A percentile compares a stretch with the other conserved stretches of the same genome.
Conservation (phyloP, 805 yeast genomes). For the Yarrowia sp. region DNA sequence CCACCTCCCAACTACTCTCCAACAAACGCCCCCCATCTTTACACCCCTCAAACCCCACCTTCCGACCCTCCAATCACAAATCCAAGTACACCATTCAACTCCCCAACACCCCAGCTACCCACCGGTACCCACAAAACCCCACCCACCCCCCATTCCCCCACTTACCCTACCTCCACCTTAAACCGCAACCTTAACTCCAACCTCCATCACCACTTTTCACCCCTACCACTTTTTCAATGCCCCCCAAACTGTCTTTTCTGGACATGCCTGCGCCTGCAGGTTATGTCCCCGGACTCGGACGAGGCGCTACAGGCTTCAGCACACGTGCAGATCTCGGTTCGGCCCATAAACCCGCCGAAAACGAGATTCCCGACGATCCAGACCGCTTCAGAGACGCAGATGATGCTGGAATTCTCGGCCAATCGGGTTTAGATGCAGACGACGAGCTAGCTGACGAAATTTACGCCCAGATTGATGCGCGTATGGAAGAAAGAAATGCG, state of each 20-base stretch:
- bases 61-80: no score
- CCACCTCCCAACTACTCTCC: no score
- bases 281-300: constrained; percentile 86
- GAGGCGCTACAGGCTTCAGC: constrained; percentile 94
- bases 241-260: constrained; percentile 48
- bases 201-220: neutral
- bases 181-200: neutral
- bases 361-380: constrained; percentile 37
- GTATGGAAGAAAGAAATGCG: constrained; percentile 40
- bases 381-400: constrained; percentile 36
- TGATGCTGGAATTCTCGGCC: constrained; percentile 38
- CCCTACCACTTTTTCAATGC: neutral
- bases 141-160: no score
- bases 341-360: constrained; percentile 41
- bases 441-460: constrained; percentile 77
- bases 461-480: constrained; percentile 64
- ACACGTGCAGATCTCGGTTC: constrained; percentile 75
- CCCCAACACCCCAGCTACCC: no score
- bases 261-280: constrained; percentile 87
- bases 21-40: no score
- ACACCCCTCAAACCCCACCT: no score
- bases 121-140: no score
- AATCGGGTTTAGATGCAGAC: constrained; percentile 46
- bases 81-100: no score
- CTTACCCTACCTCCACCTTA: no score